Evolutionary conservation across 371 early-diverging fungal species (phyloP).

Genomic region (Apophysomyces elegans): DNA sequence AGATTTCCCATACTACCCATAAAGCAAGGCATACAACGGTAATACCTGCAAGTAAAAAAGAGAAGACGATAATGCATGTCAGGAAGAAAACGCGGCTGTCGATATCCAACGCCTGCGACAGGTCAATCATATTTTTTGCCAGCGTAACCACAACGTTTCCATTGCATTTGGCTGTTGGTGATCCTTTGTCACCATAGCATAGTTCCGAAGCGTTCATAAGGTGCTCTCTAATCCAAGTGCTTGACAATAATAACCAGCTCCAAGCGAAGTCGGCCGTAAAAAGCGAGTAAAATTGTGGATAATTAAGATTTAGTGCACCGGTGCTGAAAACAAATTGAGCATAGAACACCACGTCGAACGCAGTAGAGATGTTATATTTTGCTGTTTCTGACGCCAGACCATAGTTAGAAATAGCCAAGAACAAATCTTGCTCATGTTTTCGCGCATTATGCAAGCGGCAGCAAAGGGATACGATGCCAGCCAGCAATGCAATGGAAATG

Average conservation of each 20-base stretch:
- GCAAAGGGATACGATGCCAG: constrained; percentile 37
- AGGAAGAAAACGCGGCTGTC: constrained; percentile 37
- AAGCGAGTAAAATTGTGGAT: constrained; percentile 42
- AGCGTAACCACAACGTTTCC: constrained; percentile 12
- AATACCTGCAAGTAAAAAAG: constrained; percentile 32
- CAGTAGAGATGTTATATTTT: constrained; percentile 56
- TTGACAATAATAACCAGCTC: constrained; percentile 34
- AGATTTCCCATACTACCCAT: constrained; percentile 15
- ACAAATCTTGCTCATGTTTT: constrained; percentile 43
- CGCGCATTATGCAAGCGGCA: constrained; percentile 41
- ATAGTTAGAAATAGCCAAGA: constrained; percentile 56
- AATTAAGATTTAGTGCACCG: constrained; percentile 43
- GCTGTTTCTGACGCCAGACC: constrained; percentile 49
- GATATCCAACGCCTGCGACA: constrained; percentile 44
- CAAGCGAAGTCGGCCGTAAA: constrained; percentile 48
- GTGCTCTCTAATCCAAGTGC: constrained; percentile 11
- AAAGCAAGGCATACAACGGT: constrained; percentile 18
- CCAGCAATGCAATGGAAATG: constrained; percentile 43
- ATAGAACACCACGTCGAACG: constrained; percentile 58
- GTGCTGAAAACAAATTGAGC: constrained; percentile 56
- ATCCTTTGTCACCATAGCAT: not conserved
- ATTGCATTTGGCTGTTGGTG: not conserved
- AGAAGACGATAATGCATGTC: constrained; percentile 29
- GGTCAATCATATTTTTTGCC: constrained; percentile 37
- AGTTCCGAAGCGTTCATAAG: not conserved